Conservation (phyloP, 2,329 filamentous ascomycete genomes). For the Pestalotiopsis sp. region DNA sequence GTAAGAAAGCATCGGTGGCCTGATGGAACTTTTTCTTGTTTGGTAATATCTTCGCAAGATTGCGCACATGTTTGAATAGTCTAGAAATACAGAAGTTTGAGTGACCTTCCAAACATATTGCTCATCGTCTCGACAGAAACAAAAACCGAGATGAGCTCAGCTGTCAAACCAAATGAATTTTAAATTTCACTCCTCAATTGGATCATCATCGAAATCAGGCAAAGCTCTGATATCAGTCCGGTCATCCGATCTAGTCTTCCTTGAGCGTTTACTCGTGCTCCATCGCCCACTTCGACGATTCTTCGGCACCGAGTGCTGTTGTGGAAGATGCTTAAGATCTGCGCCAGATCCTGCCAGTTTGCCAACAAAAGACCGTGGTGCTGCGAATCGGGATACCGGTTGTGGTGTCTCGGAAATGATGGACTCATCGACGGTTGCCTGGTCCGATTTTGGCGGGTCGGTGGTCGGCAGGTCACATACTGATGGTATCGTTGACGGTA, state of each 20-base stretch:
- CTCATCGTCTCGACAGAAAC: too few relatives aligned
- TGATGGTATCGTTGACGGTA: not conserved
- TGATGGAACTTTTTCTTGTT: too few relatives aligned
- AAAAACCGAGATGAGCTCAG: too few relatives aligned
- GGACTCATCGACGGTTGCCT: not conserved
- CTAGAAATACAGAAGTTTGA: too few relatives aligned
- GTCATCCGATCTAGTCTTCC: slow-evolving; percentile 6
- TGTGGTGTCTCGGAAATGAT: not conserved
- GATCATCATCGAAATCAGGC: slow-evolving; percentile 17
- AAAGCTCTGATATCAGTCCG: slow-evolving; percentile 15
- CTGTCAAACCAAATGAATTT: too few relatives aligned
- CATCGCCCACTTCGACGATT: not conserved
- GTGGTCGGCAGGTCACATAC: not conserved
- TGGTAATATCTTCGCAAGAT: too few relatives aligned
- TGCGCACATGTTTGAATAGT: too few relatives aligned
- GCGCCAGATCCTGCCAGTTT: slow-evolving; percentile 3
- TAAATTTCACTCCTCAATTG: slow-evolving; percentile 14
- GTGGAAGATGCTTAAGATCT: not conserved
- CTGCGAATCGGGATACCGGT: slow-evolving; percentile 1
- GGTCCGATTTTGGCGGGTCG: not conserved
- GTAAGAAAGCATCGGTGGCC: too few relatives aligned
- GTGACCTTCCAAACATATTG: too few relatives aligned
- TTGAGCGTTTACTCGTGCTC: not conserved
- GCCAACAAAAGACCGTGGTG: slow-evolving; percentile 12
- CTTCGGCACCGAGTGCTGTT: not conserved